phyloP scores from a whole-genome alignment of 768 basidiomycete species.

The Hericium alpestre region DNA sequence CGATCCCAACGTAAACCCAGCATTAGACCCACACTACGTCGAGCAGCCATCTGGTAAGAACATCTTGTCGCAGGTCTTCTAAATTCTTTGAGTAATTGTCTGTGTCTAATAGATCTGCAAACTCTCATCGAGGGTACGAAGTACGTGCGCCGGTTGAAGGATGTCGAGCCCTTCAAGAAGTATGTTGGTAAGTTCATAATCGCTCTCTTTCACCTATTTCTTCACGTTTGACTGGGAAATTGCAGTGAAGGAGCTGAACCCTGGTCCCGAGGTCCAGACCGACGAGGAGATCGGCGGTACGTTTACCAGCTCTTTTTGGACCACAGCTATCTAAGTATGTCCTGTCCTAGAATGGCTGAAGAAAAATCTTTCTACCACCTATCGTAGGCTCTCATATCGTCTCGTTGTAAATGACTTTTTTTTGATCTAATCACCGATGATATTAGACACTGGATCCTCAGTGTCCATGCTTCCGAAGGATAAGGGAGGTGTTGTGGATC shows the following conservation, averaged over 20 bases:
- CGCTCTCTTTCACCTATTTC: neutral
- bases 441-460: slow-evolving; percentile 7
- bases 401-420: neutral
- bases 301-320: neutral
- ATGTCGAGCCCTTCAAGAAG: slow-evolving; percentile 13
- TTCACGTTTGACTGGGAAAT: neutral
- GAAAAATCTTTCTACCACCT: neutral
- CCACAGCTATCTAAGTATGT: neutral
- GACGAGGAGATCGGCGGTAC: slow-evolving; percentile 8
- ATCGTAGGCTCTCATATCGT: neutral
- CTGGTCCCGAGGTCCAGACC: slow-evolving; percentile 7
- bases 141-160: slow-evolving; percentile 10
- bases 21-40: slow-evolving; percentile 13
- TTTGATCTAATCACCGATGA: neutral
- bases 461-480: slow-evolving; percentile 11
- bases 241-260: neutral
- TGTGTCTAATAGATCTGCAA: slow-evolving; percentile 1
- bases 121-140: slow-evolving; percentile 12
- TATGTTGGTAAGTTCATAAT: neutral
- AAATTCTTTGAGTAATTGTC: neutral
- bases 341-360: no score
- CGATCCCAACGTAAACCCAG: slow-evolving; percentile 7
- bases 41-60: slow-evolving; percentile 11
- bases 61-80: no score
- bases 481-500: slow-evolving; percentile 11